These are phyloP conservation scores for Cyberlindnera mrakii DNA, from an alignment of 805 yeast genomes.

Conservation along the genomic window DNA sequence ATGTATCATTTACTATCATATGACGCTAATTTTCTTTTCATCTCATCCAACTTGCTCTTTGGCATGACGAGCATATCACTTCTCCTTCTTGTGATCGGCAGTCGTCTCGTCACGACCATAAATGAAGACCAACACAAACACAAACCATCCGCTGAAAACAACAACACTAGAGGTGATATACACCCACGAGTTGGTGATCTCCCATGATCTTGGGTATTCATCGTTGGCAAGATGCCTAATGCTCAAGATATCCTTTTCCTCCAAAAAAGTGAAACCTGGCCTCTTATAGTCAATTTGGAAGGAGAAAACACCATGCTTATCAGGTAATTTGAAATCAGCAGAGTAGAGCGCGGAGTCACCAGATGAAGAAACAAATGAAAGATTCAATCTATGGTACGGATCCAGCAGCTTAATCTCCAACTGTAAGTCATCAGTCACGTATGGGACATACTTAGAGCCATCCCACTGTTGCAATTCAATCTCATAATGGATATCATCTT, in stretches of 20 bases:
- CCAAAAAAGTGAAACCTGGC: conserved; percentile 63
- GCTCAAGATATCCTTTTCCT: conserved; percentile 64
- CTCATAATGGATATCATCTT: conserved; percentile 57
- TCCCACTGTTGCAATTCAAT: conserved; percentile 44
- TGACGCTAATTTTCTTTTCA: neutral
- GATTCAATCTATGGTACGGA: conserved; percentile 82
- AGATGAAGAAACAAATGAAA: conserved; percentile 35
- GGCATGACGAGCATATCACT: conserved; percentile 4
- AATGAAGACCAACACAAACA: conserved; percentile 62
- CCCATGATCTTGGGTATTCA: conserved; percentile 91
- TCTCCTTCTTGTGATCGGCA: conserved; percentile 16
- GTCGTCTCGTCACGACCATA: conserved; percentile 16
- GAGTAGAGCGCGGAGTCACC: conserved; percentile 39
- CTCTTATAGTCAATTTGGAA: conserved; percentile 74
- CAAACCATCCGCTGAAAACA: conserved; percentile 71
- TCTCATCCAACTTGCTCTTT: neutral
- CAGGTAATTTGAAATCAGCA: conserved; percentile 68
- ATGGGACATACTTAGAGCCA: conserved; percentile 68
- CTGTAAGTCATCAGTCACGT: conserved; percentile 58
- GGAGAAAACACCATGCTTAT: conserved; percentile 95
- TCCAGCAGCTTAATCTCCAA: conserved; percentile 85
- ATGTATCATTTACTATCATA: too few species aligned
- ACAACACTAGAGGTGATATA: conserved; percentile 66
- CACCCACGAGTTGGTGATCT: conserved; percentile 89
- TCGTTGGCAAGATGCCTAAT: conserved; percentile 93